Evolutionary conservation across 1,284 basidiomycete genomes (phyloP), one percentile per base, ranked within the genome.

Genomic region (Chiua sp.): DNA sequence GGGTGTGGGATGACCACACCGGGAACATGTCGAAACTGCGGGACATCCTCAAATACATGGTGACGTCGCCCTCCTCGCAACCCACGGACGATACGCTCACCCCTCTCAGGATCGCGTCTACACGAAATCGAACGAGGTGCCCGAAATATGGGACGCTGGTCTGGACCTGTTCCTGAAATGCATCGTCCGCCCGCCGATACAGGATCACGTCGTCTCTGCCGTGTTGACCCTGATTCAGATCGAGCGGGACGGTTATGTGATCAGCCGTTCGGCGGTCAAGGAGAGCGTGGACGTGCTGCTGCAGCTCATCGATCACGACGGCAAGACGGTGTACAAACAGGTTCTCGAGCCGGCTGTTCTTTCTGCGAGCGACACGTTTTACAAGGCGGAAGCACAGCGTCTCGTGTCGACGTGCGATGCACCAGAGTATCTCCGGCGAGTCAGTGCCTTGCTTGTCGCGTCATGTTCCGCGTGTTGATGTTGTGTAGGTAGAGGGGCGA

Each of bases 31-130:
- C 85, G 48, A 95, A 96, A 73, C 77, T 99, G 59, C 87, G 91
- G 44, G 95, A 96, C 72, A 87, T 99, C 39, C 81, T 99, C 66
- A 94, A 93, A 72, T 99, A 99, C 74, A 97, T 99, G 92, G 97
- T 96, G 59, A 67, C 67, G 87, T 75, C 48, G 46, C 56, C 51
- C n/a, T n/a, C 20, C 55, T 57, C 28, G 20, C 13, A 13, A 58
- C 30, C 53, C 32, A 35, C 26, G n/a, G 46, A 64, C 42, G 53
- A 42, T 52, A 59, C 57, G 39, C 67, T 67, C 54, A 76, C 54
- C 28, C 18, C 52, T 47, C 54, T n/a, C 72, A 97, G 96, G 96
- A 98, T 79, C 92, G 93, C 51, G 91, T 93, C 8, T 92, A 96
- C 71, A 90, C 91, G 1, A 85, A 86, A 60, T 75, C 82, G 26